Evolutionary conservation across 257 asterid genomes (phyloP).

Genomic region (Solanum okadae): DNA sequence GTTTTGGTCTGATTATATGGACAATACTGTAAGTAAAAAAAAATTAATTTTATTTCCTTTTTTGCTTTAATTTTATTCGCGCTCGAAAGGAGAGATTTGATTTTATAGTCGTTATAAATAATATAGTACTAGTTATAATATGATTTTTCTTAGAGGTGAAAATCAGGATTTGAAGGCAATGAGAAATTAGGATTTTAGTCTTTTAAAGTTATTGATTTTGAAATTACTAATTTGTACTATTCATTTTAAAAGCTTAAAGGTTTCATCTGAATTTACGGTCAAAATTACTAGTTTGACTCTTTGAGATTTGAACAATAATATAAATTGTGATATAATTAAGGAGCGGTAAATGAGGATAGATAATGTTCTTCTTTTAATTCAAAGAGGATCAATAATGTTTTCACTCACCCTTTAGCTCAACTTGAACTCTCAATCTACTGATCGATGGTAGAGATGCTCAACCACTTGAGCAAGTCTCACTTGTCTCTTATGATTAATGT

Average conservation of each 20-base stretch:
- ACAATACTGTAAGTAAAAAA: not conserved
- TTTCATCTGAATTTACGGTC: too few species aligned
- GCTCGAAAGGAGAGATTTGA: not conserved
- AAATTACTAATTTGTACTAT: too few species aligned
- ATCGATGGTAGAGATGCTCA: not conserved
- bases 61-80: not conserved
- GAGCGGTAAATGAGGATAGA: not conserved
- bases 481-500: not conserved
- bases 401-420: not conserved
- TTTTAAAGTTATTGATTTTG: too few species aligned
- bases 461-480: not conserved
- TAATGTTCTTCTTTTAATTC: too few species aligned
- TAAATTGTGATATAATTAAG: not conserved
- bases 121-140: not conserved
- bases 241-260: too few species aligned
- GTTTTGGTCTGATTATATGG: slow-evolving; percentile 4
- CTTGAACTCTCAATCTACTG: not conserved
- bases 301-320: not conserved
- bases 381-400: too few species aligned
- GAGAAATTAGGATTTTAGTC: too few species aligned
- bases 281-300: not conserved
- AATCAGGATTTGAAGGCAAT: not conserved
- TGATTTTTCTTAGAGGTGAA: not conserved
- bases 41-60: not conserved
- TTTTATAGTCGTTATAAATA: not conserved